These are phyloP conservation scores for Trypanosomatidae sp. DNA, from an alignment of 208 protist genomes.

Conservation along the genomic window DNA sequence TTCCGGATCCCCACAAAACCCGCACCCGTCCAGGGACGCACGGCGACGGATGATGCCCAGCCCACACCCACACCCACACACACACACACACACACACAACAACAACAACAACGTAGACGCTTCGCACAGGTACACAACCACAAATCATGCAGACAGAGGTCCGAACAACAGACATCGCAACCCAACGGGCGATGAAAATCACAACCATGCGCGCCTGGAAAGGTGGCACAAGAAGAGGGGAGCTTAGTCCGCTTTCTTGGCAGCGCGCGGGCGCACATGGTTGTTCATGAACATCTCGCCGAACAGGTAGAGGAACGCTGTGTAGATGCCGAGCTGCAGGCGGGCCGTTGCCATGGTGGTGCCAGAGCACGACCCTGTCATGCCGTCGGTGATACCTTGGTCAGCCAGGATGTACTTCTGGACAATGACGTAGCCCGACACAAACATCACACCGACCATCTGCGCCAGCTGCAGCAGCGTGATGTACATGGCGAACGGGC, in stretches of 20 bases:
- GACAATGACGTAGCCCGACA: slow-evolving; percentile 37
- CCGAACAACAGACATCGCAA: neutral
- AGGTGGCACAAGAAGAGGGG: neutral
- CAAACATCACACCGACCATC: slow-evolving; percentile 79
- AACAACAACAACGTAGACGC: neutral
- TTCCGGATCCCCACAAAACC: neutral
- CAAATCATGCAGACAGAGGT: neutral
- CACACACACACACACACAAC: no score
- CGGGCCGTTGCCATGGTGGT: slow-evolving; percentile 54
- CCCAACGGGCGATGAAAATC: neutral
- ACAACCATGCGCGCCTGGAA: neutral
- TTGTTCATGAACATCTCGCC: slow-evolving; percentile 84
- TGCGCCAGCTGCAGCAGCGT: slow-evolving; percentile 87
- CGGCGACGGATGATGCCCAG: neutral
- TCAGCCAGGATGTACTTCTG: slow-evolving; percentile 34
- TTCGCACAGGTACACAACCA: neutral
- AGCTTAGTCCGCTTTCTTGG: slow-evolving; percentile 32
- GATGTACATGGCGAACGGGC: slow-evolving; percentile 81
- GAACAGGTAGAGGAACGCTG: slow-evolving; percentile 90
- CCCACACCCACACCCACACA: neutral
- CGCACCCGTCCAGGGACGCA: neutral
- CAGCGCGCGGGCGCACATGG: slow-evolving; percentile 49
- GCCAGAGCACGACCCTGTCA: slow-evolving; percentile 51
- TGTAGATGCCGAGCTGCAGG: slow-evolving; percentile 90
- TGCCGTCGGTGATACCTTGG: slow-evolving; percentile 25